A percentile compares a stretch with the other conserved stretches of the same genome.
Evolutionary conservation across 1,284 basidiomycete genomes (phyloP).

Genomic region (Naganishia sp.): DNA sequence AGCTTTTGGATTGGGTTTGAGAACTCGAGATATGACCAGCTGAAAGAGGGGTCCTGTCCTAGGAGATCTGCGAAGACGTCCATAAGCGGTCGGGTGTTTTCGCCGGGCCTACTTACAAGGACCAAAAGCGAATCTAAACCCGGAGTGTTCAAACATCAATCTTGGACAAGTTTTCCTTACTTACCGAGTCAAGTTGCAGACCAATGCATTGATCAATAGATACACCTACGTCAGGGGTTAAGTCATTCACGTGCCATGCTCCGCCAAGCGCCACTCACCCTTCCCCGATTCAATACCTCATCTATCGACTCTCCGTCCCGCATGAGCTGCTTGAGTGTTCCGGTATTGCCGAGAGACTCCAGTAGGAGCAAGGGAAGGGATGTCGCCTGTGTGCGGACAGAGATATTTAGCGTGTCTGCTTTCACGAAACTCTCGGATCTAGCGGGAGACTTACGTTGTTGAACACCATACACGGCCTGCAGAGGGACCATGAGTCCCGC

Average conservation of each 20-base stretch:
- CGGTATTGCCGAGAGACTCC: constrained; percentile 43
- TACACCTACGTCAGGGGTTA: constrained; percentile 32
- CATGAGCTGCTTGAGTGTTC: constrained; percentile 44
- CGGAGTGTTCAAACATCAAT: not conserved
- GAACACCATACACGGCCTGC: constrained; percentile 48
- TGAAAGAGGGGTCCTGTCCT: constrained; percentile 33
- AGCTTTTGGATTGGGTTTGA: constrained; percentile 34
- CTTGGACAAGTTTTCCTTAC: not conserved
- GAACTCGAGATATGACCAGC: constrained; percentile 38
- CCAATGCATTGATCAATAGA: constrained; percentile 47
- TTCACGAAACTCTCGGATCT: too few species aligned
- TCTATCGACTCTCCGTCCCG: constrained; percentile 34
- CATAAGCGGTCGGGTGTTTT: not conserved
- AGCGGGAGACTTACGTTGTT: constrained; percentile 42
- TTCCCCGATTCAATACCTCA: constrained; percentile 40
- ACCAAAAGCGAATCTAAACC: constrained; percentile 20
- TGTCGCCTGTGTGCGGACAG: constrained; percentile 34
- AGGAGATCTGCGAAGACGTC: constrained; percentile 30
- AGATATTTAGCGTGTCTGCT: not conserved
- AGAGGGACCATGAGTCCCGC: not conserved
- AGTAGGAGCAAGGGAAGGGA: constrained; percentile 49
- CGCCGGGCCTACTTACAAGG: not conserved
- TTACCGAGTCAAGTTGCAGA: constrained; percentile 43
- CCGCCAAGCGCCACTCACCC: constrained; percentile 32
- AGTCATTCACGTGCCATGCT: not conserved